Evolutionary conservation across 345 rosid species (phyloP).

Genomic region (Luvunga scandens): DNA sequence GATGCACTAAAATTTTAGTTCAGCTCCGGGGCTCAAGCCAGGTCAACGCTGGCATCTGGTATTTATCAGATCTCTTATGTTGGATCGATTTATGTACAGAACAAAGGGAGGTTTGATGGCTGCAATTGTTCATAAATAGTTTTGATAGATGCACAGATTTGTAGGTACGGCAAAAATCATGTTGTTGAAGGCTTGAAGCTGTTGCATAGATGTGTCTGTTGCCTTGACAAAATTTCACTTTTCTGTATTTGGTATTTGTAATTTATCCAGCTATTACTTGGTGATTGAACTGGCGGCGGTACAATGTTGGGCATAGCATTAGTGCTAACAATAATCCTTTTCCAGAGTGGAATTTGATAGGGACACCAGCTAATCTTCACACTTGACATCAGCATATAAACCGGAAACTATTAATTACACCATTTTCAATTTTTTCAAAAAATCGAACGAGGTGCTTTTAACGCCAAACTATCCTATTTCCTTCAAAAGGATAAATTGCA

Average conservation of each 20-base stretch:
- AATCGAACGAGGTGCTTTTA: too few relatives aligned
- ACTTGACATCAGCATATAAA: too few relatives aligned
- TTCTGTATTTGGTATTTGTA: neutral
- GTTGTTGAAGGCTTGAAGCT: neutral
- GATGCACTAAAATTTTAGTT: conserved; percentile 3
- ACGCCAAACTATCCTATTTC: too few relatives aligned
- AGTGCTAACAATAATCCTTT: neutral
- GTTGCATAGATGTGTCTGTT: too few relatives aligned
- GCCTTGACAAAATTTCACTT: neutral
- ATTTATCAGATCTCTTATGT: neutral
- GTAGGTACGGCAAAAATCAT: neutral
- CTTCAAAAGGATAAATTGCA: too few relatives aligned
- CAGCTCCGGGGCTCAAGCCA: conserved; percentile 9
- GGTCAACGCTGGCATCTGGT: neutral
- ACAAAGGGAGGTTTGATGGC: conserved; percentile 10
- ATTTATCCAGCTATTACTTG: neutral
- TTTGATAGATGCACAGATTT: conserved; percentile 14
- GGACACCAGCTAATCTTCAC: too few relatives aligned
- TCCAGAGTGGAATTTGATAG: too few relatives aligned
- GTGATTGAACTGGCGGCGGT: neutral
- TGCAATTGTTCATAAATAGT: conserved; percentile 34
- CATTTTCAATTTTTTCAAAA: too few relatives aligned
- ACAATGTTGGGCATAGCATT: neutral
- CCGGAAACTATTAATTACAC: too few relatives aligned
- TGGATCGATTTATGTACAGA: conserved; percentile 28